These are phyloP conservation scores for Chloris gayana DNA, from an alignment of 176 grass and related monocot genomes.

Conservation along the genomic window DNA sequence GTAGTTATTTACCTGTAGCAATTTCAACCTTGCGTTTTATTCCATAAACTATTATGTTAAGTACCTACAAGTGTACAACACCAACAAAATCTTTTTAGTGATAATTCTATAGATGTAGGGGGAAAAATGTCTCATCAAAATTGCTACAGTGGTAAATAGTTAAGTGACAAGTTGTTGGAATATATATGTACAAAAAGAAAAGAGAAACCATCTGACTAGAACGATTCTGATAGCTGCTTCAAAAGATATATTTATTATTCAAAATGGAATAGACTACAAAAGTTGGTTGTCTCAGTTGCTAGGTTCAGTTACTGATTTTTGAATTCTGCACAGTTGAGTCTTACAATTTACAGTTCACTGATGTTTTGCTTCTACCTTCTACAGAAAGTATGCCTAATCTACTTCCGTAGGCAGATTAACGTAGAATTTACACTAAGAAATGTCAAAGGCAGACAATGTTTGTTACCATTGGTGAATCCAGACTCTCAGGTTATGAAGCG, in stretches of 20 bases:
- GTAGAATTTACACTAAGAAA: conserved; percentile 15
- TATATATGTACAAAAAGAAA: not conserved
- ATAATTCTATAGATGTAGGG: no score
- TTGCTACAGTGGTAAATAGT: no score
- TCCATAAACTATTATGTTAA: no score
- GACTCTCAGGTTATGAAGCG: no score
- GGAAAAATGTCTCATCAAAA: no score
- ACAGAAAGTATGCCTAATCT: not conserved
- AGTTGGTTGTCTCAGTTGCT: no score
- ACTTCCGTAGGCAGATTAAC: not conserved
- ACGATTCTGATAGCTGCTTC: not conserved
- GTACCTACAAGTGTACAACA: no score
- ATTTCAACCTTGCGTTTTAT: no score
- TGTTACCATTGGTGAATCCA: not conserved
- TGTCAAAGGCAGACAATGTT: not conserved
- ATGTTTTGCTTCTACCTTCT: not conserved
- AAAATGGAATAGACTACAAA: not conserved
- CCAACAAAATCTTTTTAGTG: no score
- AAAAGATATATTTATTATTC: not conserved
- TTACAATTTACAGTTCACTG: not conserved
- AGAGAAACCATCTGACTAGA: not conserved
- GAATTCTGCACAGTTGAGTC: not conserved
- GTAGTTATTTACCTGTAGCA: no score
- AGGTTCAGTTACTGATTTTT: not conserved
- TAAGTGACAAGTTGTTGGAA: not conserved